A percentile compares a stretch with the other conserved stretches of the same genome.
Conservation (phyloP, 148 eudicot genomes). For the Heliosperma pusillum region DNA sequence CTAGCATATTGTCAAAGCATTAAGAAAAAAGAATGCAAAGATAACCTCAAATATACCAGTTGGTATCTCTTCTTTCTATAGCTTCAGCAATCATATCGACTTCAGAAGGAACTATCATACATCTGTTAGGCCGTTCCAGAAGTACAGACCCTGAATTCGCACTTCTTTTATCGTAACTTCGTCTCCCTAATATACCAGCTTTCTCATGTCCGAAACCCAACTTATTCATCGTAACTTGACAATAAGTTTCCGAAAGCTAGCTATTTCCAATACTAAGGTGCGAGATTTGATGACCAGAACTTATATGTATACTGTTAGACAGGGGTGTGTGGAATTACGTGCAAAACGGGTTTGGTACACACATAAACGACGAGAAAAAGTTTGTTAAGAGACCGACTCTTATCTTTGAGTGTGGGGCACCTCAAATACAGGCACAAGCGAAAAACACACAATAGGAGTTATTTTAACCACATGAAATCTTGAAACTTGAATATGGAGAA, state of each 20-base stretch:
- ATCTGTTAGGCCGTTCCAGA: slow-evolving; percentile 26
- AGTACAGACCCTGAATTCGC: slow-evolving; percentile 10
- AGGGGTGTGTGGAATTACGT: too few relatives aligned
- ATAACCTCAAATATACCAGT: slow-evolving; percentile 25
- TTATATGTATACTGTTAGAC: too few relatives aligned
- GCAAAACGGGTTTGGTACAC: too few relatives aligned
- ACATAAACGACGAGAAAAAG: too few relatives aligned
- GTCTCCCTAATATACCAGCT: slow-evolving; percentile 13
- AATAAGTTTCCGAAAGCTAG: background rate
- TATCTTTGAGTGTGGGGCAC: too few relatives aligned
- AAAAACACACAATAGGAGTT: too few relatives aligned
- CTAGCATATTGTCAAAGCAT: background rate
- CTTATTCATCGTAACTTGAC: slow-evolving; percentile 19
- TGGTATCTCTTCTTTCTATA: slow-evolving; percentile 35
- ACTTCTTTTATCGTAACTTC: slow-evolving; percentile 17
- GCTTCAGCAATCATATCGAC: slow-evolving; percentile 37
- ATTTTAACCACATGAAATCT: background rate
- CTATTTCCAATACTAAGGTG: too few relatives aligned
- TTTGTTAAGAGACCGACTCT: too few relatives aligned
- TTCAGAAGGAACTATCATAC: slow-evolving; percentile 32
- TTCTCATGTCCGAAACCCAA: slow-evolving; percentile 21
- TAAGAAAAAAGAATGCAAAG: background rate
- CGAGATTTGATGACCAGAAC: background rate
- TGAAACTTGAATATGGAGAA: background rate
- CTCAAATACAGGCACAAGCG: too few relatives aligned